These are phyloP conservation scores for Sonneratia alba DNA, from an alignment of 345 rosid genomes.

Conservation along the genomic window DNA sequence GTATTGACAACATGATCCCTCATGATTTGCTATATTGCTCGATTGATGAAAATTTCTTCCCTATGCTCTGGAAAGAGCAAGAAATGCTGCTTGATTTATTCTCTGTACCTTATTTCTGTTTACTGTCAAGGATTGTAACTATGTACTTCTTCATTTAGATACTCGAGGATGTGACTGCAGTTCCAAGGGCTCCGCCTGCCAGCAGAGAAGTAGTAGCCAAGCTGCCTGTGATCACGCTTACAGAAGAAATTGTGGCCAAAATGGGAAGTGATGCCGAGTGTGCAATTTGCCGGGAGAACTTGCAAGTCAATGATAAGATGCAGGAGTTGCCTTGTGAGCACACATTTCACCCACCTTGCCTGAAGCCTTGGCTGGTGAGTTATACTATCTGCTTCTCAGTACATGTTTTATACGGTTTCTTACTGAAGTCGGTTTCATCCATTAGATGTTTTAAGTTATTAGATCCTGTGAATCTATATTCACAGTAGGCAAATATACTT, in stretches of 20 bases:
- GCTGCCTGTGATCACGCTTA: slow-evolving; percentile 59
- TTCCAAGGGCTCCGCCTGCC: slow-evolving; percentile 81
- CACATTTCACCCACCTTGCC: slow-evolving; percentile 84
- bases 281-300: slow-evolving; percentile 80
- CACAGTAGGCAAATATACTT: not conserved
- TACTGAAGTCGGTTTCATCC: not conserved
- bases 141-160: slow-evolving; percentile 22
- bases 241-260: slow-evolving; percentile 52
- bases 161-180: slow-evolving; percentile 32
- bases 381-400: slow-evolving; percentile 1
- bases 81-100: not conserved
- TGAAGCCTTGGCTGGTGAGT: slow-evolving; percentile 97
- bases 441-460: not conserved
- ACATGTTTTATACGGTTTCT: not conserved
- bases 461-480: not conserved
- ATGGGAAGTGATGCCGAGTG: slow-evolving; percentile 70
- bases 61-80: not conserved
- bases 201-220: slow-evolving; percentile 88
- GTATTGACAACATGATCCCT: too few species aligned
- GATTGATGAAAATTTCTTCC: not conserved
- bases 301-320: slow-evolving; percentile 67
- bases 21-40: not conserved
- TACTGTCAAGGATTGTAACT: not conserved
- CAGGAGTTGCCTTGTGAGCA: slow-evolving; percentile 96
- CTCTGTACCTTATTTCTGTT: not conserved